Conservation (phyloP, 1,139 yeast genomes). For the Debaryomyces singareniensis region DNA sequence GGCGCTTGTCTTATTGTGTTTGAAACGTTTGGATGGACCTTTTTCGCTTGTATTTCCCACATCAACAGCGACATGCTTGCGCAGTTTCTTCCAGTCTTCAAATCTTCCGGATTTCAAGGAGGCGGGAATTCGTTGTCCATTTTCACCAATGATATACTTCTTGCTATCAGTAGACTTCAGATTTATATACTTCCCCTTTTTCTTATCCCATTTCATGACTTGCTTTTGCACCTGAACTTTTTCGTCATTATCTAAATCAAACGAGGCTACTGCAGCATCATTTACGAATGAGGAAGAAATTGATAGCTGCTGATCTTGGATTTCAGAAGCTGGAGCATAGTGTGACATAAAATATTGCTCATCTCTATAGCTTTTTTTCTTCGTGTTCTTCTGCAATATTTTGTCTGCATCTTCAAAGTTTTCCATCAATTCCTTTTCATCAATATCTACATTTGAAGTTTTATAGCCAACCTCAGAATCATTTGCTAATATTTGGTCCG, state of each 20-base stretch:
- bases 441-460: constrained; percentile 13
- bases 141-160: constrained; percentile 88
- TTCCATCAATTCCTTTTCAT: constrained; percentile 45
- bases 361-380: constrained; percentile 58
- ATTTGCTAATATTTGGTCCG: constrained; percentile 60
- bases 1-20: constrained; percentile 70
- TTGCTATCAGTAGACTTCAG: constrained; percentile 66
- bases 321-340: constrained; percentile 74
- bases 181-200: constrained; percentile 86
- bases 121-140: constrained; percentile 92
- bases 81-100: constrained; percentile 81
- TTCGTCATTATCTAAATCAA: constrained; percentile 81
- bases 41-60: constrained; percentile 39
- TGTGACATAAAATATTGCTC: constrained; percentile 84
- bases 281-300: constrained; percentile 65
- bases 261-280: constrained; percentile 78
- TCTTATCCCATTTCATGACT: constrained; percentile 88
- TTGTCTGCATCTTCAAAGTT: constrained; percentile 63
- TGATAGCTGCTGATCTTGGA: constrained; percentile 79
- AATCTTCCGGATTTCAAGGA: constrained; percentile 85
- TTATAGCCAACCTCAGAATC: constrained; percentile 54
- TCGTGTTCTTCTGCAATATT: constrained; percentile 25
- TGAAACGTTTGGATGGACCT: constrained; percentile 45
- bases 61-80: constrained; percentile 48
- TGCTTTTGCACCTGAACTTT: constrained; percentile 58